These are phyloP conservation scores for Coemansia sp. DNA, from an alignment of 192 early-diverging fungal species.

Conservation along the genomic window DNA sequence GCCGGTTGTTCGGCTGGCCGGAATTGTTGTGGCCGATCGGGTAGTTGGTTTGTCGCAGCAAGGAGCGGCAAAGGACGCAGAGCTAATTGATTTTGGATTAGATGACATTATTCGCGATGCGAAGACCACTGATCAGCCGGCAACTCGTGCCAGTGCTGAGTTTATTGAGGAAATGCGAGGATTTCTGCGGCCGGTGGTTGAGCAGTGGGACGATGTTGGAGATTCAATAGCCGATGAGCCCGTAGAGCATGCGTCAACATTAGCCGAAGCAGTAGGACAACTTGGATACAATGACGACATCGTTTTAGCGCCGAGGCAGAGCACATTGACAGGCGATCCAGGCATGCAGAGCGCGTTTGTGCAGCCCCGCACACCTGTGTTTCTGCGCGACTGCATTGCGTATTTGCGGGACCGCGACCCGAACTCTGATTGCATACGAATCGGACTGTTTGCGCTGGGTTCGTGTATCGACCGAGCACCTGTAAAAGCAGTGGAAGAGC, in stretches of 20 bases:
- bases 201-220: constrained; percentile 10
- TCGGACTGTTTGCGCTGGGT: constrained; percentile 34
- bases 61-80: background rate
- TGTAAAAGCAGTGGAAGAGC: constrained; percentile 31
- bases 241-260: background rate
- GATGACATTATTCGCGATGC: constrained; percentile 45
- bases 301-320: constrained; percentile 33
- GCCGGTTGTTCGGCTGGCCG: constrained; percentile 29
- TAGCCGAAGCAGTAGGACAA: constrained; percentile 11
- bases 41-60: constrained; percentile 5
- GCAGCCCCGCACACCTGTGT: constrained; percentile 39
- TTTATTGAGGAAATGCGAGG: constrained; percentile 35
- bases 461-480: constrained; percentile 27
- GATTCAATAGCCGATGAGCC: background rate
- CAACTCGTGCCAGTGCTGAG: constrained; percentile 25
- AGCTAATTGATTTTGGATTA: constrained; percentile 40
- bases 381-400: constrained; percentile 41
- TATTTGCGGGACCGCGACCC: constrained; percentile 22
- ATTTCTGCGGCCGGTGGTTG: constrained; percentile 13
- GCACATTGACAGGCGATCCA: constrained; percentile 17
- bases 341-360: constrained; percentile 30
- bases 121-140: constrained; percentile 1
- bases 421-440: constrained; percentile 14
- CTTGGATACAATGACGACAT: constrained; percentile 15
- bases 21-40: constrained; percentile 38